Percentiles rank a stretch among this genome's conserved stretches.
phyloP scores from a whole-genome alignment of 805 yeast species.

The Wickerhamiella lipophila region DNA sequence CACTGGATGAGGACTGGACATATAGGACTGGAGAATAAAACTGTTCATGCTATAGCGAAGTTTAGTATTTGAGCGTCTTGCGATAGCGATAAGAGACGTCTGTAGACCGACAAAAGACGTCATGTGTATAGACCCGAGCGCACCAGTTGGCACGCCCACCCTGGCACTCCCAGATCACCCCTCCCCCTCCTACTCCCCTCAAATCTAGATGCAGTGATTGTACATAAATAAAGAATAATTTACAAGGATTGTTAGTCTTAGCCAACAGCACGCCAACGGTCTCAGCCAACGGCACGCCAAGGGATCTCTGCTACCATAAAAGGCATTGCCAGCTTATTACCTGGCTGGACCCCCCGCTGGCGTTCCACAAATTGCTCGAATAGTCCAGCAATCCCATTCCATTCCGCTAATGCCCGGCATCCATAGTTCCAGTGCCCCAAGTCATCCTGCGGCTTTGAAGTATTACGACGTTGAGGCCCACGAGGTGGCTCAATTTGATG shows the following conservation, averaged over 20 bases:
- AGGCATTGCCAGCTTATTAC: conserved; percentile 28
- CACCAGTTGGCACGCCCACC: too few relatives aligned
- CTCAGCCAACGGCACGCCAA: conserved; percentile 15
- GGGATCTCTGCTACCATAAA: conserved; percentile 31
- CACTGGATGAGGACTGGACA: too few relatives aligned
- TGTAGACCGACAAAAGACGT: too few relatives aligned
- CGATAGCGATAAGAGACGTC: too few relatives aligned
- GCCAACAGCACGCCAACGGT: conserved; percentile 20
- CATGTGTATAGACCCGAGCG: too few relatives aligned
- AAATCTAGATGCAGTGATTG: not conserved
- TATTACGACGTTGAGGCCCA: not conserved
- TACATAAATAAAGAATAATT: conserved; percentile 8
- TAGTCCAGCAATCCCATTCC: conserved; percentile 28
- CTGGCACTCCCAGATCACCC: not conserved
- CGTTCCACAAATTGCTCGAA: conserved; percentile 29
- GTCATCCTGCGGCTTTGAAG: conserved; percentile 10
- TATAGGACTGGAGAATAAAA: too few relatives aligned
- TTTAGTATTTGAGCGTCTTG: too few relatives aligned
- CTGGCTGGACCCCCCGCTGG: conserved; percentile 11
- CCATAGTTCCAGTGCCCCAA: conserved; percentile 30
- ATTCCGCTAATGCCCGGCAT: conserved; percentile 31
- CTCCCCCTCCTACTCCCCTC: not conserved
- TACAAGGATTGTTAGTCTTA: conserved; percentile 6
- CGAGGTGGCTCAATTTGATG: not conserved
- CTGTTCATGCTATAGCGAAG: too few relatives aligned